phyloP scores from a whole-genome alignment of 148 eudicot genomes.

The Fagopyrum homotropicum region DNA sequence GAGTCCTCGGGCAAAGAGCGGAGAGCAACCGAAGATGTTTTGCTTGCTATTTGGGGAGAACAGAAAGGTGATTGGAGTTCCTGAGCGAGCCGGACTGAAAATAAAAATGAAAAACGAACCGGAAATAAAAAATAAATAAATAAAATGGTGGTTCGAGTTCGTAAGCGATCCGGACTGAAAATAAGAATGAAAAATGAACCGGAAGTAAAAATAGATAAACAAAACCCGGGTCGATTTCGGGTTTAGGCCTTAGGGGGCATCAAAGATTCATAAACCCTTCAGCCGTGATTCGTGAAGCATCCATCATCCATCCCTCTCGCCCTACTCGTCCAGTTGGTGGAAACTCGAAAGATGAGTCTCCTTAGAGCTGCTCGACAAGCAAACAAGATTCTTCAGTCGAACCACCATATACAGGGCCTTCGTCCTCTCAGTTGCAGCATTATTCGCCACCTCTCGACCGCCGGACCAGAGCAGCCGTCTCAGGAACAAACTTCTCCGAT shows the following conservation, averaged over 20 bases:
- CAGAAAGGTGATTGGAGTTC: too few relatives aligned
- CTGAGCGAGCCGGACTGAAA: too few relatives aligned
- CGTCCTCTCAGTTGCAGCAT: conserved; percentile 8
- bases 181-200: neutral
- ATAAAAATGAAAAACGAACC: too few relatives aligned
- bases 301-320: neutral
- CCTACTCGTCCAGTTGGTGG: neutral
- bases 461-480: conserved; percentile 18
- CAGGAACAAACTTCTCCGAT: neutral
- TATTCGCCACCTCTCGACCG: conserved; percentile 28
- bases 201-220: too few relatives aligned
- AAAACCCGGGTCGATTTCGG: neutral
- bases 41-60: too few relatives aligned
- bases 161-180: neutral
- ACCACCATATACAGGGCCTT: neutral
- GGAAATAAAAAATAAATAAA: too few relatives aligned
- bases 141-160: too few relatives aligned
- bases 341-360: conserved; percentile 19
- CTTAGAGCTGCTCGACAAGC: conserved; percentile 25
- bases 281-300: too few relatives aligned
- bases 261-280: neutral
- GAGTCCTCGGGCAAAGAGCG: too few relatives aligned
- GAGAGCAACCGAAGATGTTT: too few relatives aligned
- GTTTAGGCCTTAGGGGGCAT: neutral
- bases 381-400: conserved; percentile 18